These are phyloP conservation scores for Wickerhamomyces canadensis DNA, from an alignment of 805 yeast species.

Conservation along the genomic window DNA sequence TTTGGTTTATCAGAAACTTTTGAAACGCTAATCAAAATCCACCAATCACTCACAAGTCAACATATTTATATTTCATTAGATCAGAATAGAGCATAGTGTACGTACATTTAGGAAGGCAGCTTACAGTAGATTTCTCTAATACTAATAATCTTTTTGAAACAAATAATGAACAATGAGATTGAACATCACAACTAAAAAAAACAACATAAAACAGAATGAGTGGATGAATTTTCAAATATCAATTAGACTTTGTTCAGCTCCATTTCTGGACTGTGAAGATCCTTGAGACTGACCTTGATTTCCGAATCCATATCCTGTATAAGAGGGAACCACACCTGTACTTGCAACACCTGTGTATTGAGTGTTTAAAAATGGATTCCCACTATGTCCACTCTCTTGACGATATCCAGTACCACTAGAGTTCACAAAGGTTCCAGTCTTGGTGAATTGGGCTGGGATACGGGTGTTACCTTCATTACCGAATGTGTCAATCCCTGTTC, in stretches of 20 bases:
- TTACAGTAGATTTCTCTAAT: too few species aligned
- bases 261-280: constrained; percentile 15
- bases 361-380: constrained; percentile 43
- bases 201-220: background rate
- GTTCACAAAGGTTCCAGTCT: constrained; percentile 72
- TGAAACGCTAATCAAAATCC: constrained; percentile 31
- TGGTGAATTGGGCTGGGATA: constrained; percentile 90
- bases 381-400: constrained; percentile 26
- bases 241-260: constrained; percentile 24
- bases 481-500: constrained; percentile 91
- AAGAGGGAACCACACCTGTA: constrained; percentile 66
- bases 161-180: too few species aligned
- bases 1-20: constrained; percentile 75
- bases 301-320: constrained; percentile 94
- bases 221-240: constrained; percentile 14
- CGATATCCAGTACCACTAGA: constrained; percentile 78
- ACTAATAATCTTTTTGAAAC: too few species aligned
- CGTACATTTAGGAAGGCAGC: too few species aligned
- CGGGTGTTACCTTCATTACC: constrained; percentile 82
- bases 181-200: background rate
- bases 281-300: constrained; percentile 42
- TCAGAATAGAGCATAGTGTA: too few species aligned
- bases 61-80: background rate
- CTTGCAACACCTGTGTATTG: constrained; percentile 73
- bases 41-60: background rate